These are phyloP conservation scores for Ilyonectria mors-panacis DNA, from an alignment of 2,329 filamentous ascomycete species.

Conservation along the genomic window DNA sequence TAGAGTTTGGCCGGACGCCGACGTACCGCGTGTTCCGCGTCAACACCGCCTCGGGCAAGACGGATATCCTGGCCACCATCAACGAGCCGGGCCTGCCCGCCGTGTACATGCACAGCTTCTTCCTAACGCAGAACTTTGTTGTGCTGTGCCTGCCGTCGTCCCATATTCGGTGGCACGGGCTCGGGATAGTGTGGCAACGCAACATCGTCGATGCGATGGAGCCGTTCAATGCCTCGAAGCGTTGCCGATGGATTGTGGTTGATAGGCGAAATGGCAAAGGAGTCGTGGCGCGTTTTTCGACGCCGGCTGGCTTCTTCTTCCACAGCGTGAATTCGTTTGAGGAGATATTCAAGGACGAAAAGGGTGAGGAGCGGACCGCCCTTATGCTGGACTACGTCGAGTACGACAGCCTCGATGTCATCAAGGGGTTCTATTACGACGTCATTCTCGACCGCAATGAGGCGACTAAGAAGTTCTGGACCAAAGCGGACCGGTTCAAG, in stretches of 20 bases:
- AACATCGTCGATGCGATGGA: slow-evolving; percentile 80
- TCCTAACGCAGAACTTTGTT: slow-evolving; percentile 79
- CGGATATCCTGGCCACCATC: slow-evolving; percentile 80
- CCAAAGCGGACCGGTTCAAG: slow-evolving; percentile 56
- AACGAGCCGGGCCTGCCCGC: slow-evolving; percentile 62
- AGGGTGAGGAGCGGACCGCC: slow-evolving; percentile 53
- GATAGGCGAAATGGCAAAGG: slow-evolving; percentile 75
- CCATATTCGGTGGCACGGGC: slow-evolving; percentile 70
- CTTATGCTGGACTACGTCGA: slow-evolving; percentile 77
- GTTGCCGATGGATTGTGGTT: slow-evolving; percentile 80
- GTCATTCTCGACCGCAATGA: slow-evolving; percentile 70
- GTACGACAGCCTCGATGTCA: slow-evolving; percentile 75
- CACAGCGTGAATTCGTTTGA: slow-evolving; percentile 86
- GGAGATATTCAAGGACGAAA: slow-evolving; percentile 60
- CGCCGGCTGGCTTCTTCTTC: slow-evolving; percentile 81
- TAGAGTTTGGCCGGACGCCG: slow-evolving; percentile 70
- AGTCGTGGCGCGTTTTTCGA: slow-evolving; percentile 78
- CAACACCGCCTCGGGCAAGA: slow-evolving; percentile 73
- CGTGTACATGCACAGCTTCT: slow-evolving; percentile 88
- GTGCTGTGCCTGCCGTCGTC: slow-evolving; percentile 81
- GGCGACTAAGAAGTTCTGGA: slow-evolving; percentile 60
- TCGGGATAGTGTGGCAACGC: slow-evolving; percentile 73
- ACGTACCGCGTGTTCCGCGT: slow-evolving; percentile 80
- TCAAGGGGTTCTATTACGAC: slow-evolving; percentile 79
- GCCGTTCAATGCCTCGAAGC: slow-evolving; percentile 70